Percentiles rank a stretch among this genome's conserved stretches.
Evolutionary conservation across 23 red algal species (phyloP).

Genomic region (Gracilaria gracilis): DNA sequence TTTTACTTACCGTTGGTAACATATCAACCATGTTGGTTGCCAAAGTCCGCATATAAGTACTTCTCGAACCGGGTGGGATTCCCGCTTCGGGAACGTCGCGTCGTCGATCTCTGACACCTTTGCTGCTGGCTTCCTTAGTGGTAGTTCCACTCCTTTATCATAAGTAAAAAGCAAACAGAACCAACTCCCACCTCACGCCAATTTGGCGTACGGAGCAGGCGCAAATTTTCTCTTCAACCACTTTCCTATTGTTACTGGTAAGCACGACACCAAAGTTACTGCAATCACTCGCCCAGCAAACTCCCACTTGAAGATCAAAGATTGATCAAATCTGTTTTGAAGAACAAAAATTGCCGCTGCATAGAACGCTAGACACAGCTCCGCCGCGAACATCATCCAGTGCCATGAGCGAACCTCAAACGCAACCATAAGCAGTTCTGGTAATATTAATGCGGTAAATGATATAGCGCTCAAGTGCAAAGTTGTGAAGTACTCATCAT

Average conservation of each 20-base stretch:
- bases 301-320: constrained; percentile 79
- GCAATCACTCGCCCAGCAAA: constrained; percentile 76
- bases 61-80: too few species aligned
- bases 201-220: constrained; percentile 86
- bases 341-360: constrained; percentile 60
- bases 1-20: too few species aligned
- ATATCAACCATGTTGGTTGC: too few species aligned
- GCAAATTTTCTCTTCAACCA: constrained; percentile 80
- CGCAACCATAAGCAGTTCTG: constrained; percentile 95
- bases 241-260: constrained; percentile 89
- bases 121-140: constrained; percentile 39
- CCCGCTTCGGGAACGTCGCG: too few species aligned
- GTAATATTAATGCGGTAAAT: constrained; percentile 92
- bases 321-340: constrained; percentile 77
- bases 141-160: background rate
- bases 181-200: constrained; percentile 51
- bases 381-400: constrained; percentile 86
- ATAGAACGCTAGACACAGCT: constrained; percentile 72
- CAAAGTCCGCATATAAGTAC: too few species aligned
- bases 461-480: constrained; percentile 86
- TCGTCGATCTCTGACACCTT: constrained; percentile 11
- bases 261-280: constrained; percentile 82
- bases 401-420: constrained; percentile 90
- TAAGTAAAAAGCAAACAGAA: background rate
- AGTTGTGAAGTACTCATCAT: constrained; percentile 96